Evolutionary conservation across 352 stramenopile species (phyloP), one percentile per base, ranked within the genome.

Genomic region (Globisporangium perplexum): DNA sequence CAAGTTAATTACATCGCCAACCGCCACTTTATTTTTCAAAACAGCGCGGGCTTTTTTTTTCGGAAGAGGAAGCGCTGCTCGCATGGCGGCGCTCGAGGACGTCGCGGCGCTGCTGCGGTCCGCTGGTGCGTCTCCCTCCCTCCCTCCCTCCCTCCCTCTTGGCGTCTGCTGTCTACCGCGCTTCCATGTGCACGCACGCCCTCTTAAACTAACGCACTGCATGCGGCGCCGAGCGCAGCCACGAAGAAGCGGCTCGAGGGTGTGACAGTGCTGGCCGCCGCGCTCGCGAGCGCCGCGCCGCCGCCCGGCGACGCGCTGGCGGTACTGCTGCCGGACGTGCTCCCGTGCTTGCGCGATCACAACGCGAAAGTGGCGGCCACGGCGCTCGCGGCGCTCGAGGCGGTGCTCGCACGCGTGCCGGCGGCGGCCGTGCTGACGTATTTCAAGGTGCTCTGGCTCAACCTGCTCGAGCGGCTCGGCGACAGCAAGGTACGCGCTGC

Each of bases 191-290:
- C n/a, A 7, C 53, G 33, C n/a, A 36, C 20, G 39, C 8, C 23
- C 26, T 55, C 7, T 42, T 7, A 7, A 10, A 11, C 23, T 57
- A 36, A 24, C 43, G 36, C 23, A 36, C 10, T 39, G 7, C 11
- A 18, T 39, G 1, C 15, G 23, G n/a, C n/a, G n/a, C n/a, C 42
- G 17, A 24, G 11, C 4, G 24, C 31, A 94, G 83, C 84, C 55
- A 90, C 84, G 57, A 94, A 94, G 62, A 90, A 87, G 69, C 79
- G 84, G 26, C 69, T 93, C 22, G 65, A 71, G 41, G 84, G 84
- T 39, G 68, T 93, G 38, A 81, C 68, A 7, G 63, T 66, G 14
- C 63, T 92, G 23, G 65, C 84, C 41, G 66, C 61, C 2, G 46
- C 52, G 2, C 48, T 76, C 20, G 52, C 66, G 0, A 66, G 39